phyloP scores from a whole-genome alignment of 2,329 filamentous ascomycete genomes.

The Hymenoscyphus salicellus region DNA sequence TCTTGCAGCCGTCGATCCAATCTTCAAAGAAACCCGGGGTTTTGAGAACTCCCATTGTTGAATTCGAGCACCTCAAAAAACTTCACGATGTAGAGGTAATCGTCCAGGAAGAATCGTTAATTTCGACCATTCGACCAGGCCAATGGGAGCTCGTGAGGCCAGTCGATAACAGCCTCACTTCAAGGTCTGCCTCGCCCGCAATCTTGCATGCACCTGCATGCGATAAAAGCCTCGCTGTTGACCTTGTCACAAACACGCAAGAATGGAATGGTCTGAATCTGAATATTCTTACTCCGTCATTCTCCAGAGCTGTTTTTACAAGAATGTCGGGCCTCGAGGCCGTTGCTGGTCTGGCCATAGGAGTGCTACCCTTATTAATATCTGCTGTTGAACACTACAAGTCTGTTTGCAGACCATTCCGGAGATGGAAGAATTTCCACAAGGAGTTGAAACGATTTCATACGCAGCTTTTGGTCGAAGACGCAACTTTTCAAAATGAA shows the following conservation, averaged over 20 bases:
- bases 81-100: too few species aligned
- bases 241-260: too few species aligned
- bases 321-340: background rate
- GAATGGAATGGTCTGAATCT: too few species aligned
- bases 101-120: too few species aligned
- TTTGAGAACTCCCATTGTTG: background rate
- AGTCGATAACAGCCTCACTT: constrained; percentile 1
- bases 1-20: background rate
- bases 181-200: background rate
- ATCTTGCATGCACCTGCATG: too few species aligned
- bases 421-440: background rate
- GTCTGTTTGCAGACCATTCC: background rate
- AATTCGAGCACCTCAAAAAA: background rate
- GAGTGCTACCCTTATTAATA: background rate
- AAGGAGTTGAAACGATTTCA: background rate
- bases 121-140: too few species aligned
- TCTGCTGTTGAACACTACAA: background rate
- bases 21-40: background rate
- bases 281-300: too few species aligned
- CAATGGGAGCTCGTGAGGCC: background rate
- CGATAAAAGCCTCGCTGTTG: too few species aligned
- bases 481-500: background rate
- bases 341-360: background rate
- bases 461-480: background rate
- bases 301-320: too few species aligned